phyloP scores from a whole-genome alignment of 23 red algal genomes.

The Pyropia yezoensis region DNA sequence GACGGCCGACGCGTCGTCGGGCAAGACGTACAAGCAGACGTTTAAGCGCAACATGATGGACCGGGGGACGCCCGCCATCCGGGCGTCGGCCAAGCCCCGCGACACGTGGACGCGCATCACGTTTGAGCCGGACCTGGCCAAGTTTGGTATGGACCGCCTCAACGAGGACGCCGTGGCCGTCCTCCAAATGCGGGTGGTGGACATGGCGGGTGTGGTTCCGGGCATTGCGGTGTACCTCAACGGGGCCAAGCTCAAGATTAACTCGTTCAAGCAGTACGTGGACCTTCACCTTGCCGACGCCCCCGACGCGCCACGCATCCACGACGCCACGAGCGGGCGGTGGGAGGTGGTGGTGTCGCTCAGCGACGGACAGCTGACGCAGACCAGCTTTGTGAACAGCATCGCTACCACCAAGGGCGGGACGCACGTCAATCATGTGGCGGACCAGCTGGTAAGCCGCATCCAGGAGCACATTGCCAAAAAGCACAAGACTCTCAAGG shows the following conservation, averaged over 20 bases:
- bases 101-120: conserved; percentile 81
- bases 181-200: conserved; percentile 85
- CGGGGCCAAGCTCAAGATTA: conserved; percentile 53
- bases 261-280: conserved; percentile 87
- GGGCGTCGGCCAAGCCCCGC: conserved; percentile 24
- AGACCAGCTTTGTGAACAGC: conserved; percentile 98
- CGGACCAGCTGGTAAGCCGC: conserved; percentile 64
- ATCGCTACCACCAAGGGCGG: conserved; percentile 99
- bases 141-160: conserved; percentile 79
- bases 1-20: conserved; percentile 63
- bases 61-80: conserved; percentile 47
- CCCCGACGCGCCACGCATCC: conserved; percentile 19
- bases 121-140: conserved; percentile 80
- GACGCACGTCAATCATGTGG: conserved; percentile 86
- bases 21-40: conserved; percentile 66
- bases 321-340: conserved; percentile 54
- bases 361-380: conserved; percentile 84
- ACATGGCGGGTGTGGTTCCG: conserved; percentile 84
- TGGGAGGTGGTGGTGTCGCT: conserved; percentile 87
- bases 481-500: conserved; percentile 84
- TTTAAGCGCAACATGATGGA: conserved; percentile 89
- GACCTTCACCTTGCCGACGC: conserved; percentile 61
- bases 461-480: conserved; percentile 76
- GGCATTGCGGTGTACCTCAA: conserved; percentile 70
- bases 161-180: conserved; percentile 82